Base-by-base conservation (phyloP, 2,329 filamentous ascomycete genomes). In the Aureobasidium melanogenum region DNA sequence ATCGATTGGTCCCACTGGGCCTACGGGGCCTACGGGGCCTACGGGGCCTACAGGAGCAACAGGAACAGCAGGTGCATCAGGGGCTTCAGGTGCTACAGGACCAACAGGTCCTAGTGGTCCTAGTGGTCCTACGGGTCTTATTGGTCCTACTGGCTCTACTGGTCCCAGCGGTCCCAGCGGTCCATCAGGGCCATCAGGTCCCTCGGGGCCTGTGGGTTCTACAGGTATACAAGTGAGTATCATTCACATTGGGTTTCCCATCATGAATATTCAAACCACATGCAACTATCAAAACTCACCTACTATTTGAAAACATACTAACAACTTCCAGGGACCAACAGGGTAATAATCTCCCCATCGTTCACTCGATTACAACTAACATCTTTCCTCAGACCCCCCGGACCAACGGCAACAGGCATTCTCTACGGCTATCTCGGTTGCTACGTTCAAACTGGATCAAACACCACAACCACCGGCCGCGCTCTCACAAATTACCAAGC, bases 381-480 rank as follows among this genome's bases (percentile, higher is more conserved):
- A 9, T 14, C 12, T 22, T 2, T 2, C 19, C 36, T 26, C 36
- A 56, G 61, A 28, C 61, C 61, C 2, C 9, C 55, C 7, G 61
- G 66, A 1, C 57, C 66, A 9, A 44, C 61, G 7, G 64, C 57
- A 8, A 47, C 64, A 7, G 55, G 50, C 5, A 62, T 58, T 8
- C 52, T 63, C 14, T 71, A 65, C 61, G 65, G 63, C 38, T 71
- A 70, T 39, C 56, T 69, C 15, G 68, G 69, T 52, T 71, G 69
- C 62, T 71, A 68, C 28, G 65, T 69, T 0, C 69, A 71, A 28
- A 68, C 66, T 4, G 68, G 67, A 5, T 62, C 60, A 12, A 56
- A 59, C 38, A 63, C 62, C 7, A 54, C 57, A 1, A 65, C 63
- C 10, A 65, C 65, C 17, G 69, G 69, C 10, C 61, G 67, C 9